These are phyloP conservation scores for Funneliformis mosseae DNA, from an alignment of 192 early-diverging fungal species.

Conservation along the genomic window DNA sequence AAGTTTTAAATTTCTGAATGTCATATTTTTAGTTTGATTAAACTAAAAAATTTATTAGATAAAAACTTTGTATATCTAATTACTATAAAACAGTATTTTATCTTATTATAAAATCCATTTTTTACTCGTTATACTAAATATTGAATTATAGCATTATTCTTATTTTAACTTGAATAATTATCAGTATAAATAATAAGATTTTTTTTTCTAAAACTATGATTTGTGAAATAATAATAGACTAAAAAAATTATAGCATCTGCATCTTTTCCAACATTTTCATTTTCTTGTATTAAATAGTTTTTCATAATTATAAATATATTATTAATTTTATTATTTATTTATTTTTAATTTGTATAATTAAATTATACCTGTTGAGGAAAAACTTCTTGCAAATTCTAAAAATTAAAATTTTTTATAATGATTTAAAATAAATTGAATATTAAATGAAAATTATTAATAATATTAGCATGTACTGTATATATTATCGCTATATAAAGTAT, in stretches of 20 bases:
- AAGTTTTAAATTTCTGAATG: not conserved
- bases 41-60: not conserved
- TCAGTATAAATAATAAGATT: not conserved
- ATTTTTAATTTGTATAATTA: not conserved
- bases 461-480: too few relatives aligned
- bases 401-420: not conserved
- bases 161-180: not conserved
- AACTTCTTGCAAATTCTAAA: not conserved
- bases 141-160: not conserved
- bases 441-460: too few relatives aligned
- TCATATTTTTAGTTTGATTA: not conserved
- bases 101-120: not conserved
- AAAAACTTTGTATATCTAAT: not conserved
- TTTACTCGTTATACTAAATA: not conserved
- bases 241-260: not conserved
- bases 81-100: not conserved
- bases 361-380: not conserved
- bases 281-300: conserved; percentile 1
- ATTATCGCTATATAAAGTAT: too few relatives aligned
- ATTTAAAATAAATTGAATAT: not conserved
- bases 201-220: not conserved
- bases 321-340: not conserved
- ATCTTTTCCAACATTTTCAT: not conserved
- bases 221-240: not conserved
- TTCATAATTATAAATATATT: not conserved